phyloP scores from a whole-genome alignment of 345 rosid genomes.

The Eucalyptus marginata region DNA sequence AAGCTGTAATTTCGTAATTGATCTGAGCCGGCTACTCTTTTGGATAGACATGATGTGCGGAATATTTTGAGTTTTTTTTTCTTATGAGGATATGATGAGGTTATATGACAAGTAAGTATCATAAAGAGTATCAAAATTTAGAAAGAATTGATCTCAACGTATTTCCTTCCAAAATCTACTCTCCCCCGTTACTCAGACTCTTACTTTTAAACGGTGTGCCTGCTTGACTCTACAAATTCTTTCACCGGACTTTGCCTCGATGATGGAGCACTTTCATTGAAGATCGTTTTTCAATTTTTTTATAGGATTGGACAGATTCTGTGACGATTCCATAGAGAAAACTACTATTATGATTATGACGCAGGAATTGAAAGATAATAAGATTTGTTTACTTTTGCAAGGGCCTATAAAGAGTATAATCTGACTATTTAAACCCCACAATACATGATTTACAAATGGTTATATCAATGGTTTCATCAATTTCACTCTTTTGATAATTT shows the following conservation, averaged over 20 bases:
- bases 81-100: neutral
- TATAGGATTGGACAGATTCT: fast-evolving
- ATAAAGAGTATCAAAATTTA: neutral
- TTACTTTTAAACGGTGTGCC: neutral
- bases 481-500: no score
- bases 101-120: neutral
- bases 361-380: no score
- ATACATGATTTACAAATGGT: no score
- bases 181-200: neutral
- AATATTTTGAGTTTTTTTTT: neutral
- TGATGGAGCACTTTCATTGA: no score
- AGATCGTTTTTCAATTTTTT: no score
- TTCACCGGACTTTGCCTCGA: no score
- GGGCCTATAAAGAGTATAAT: no score
- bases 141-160: neutral
- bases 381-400: no score
- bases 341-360: no score
- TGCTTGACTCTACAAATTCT: neutral
- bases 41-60: neutral
- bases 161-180: neutral
- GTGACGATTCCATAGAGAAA: no score
- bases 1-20: neutral
- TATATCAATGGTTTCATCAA: no score
- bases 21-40: neutral
- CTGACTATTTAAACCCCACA: no score